phyloP scores from a whole-genome alignment of 768 basidiomycete species.

The Lentinula guzmanii region DNA sequence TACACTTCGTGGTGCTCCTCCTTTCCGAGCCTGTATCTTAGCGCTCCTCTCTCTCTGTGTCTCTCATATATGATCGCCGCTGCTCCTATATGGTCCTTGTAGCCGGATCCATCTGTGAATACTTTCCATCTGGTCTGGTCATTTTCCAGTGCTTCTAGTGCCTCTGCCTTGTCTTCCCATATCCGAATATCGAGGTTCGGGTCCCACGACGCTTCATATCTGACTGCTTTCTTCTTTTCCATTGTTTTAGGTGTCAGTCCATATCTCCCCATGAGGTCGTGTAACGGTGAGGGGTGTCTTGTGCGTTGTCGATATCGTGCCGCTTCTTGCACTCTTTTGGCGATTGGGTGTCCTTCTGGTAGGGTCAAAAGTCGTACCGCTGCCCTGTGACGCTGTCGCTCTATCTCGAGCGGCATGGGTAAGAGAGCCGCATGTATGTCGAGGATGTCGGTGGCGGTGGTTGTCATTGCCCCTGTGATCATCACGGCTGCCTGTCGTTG shows the following conservation, averaged over 20 bases:
- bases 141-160: not conserved
- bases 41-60: too few species aligned
- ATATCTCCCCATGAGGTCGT: constrained; percentile 8
- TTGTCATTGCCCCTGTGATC: too few species aligned
- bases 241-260: not conserved
- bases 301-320: not conserved
- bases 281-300: constrained; percentile 9
- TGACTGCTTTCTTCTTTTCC: not conserved
- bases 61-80: not conserved
- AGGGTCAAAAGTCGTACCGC: constrained; percentile 5
- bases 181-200: not conserved
- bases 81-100: constrained; percentile 7
- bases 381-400: not conserved
- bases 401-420: not conserved
- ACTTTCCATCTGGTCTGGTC: not conserved
- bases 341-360: constrained; percentile 5
- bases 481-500: too few species aligned
- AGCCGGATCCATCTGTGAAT: not conserved
- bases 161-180: not conserved
- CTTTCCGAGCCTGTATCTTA: not conserved
- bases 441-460: too few species aligned
- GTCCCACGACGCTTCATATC: too few species aligned
- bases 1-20: not conserved
- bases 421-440: not conserved
- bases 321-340: not conserved